phyloP scores from a whole-genome alignment of 768 basidiomycete species.

The Macrocybe gigantea region DNA sequence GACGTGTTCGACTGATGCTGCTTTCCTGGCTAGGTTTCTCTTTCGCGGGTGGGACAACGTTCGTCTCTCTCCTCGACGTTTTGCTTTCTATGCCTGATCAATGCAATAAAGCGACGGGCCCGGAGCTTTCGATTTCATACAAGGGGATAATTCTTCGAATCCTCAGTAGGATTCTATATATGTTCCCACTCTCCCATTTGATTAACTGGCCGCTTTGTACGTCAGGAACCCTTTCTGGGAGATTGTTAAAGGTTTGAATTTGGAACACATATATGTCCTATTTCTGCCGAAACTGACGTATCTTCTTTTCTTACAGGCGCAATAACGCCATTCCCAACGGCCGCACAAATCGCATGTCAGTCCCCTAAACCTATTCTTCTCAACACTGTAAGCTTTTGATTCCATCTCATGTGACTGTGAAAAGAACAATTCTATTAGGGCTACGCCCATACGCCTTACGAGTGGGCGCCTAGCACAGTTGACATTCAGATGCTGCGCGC shows the following conservation, averaged over 20 bases:
- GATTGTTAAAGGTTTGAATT: slow-evolving; percentile 58
- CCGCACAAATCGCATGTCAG: slow-evolving; percentile 65
- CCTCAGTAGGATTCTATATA: slow-evolving; percentile 38
- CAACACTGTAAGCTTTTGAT: slow-evolving; percentile 47
- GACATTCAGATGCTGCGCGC: slow-evolving; percentile 74
- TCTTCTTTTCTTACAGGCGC: slow-evolving; percentile 31
- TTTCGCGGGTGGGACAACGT: slow-evolving; percentile 82
- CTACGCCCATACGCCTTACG: slow-evolving; percentile 59
- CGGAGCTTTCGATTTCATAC: slow-evolving; percentile 72
- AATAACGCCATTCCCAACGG: slow-evolving; percentile 58
- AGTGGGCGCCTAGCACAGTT: slow-evolving; percentile 70
- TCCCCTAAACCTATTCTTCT: slow-evolving; percentile 74
- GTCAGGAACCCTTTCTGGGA: slow-evolving; percentile 77
- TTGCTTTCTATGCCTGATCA: slow-evolving; percentile 2
- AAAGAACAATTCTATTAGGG: slow-evolving; percentile 35
- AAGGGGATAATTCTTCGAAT: slow-evolving; percentile 60
- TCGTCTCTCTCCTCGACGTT: slow-evolving; percentile 15
- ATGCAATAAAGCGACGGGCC: slow-evolving; percentile 60
- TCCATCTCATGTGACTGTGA: slow-evolving; percentile 1
- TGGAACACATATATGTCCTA: neutral
- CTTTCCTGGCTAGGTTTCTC: slow-evolving; percentile 45
- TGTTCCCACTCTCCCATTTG: neutral
- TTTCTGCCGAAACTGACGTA: neutral
- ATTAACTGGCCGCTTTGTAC: slow-evolving; percentile 3
- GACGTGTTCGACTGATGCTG: neutral